Conservation (phyloP, 768 basidiomycete species). For the Tylopilus felleus region DNA sequence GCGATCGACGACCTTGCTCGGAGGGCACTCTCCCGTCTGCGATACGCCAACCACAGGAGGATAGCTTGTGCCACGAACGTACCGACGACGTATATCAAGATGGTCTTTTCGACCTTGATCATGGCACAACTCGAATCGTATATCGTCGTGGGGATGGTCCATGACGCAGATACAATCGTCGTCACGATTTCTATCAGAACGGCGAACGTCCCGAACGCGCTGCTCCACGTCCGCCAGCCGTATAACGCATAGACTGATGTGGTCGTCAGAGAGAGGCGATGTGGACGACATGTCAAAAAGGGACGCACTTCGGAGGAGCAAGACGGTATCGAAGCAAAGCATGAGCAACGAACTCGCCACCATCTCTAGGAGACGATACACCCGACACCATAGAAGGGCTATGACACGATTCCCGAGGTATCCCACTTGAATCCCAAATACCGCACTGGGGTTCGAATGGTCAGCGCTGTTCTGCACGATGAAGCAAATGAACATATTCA, state of each 20-base stretch:
- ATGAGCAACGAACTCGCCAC: constrained; percentile 6
- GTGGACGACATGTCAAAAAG: not conserved
- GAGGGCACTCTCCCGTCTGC: constrained; percentile 3
- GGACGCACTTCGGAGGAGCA: constrained; percentile 24
- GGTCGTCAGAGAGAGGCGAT: not conserved
- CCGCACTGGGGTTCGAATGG: constrained; percentile 1
- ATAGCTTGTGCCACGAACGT: constrained; percentile 11
- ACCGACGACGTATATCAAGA: constrained; percentile 7
- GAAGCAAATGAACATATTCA: not conserved
- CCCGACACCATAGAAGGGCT: constrained; percentile 7
- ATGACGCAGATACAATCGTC: not conserved
- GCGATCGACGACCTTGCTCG: constrained; percentile 2
- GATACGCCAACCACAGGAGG: constrained; percentile 20
- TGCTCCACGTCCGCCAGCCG: not conserved
- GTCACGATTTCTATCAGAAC: constrained; percentile 12
- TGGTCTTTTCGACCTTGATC: not conserved
- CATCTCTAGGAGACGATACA: constrained; percentile 16
- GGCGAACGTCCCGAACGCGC: not conserved
- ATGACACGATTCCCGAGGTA: constrained; percentile 1
- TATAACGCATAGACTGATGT: constrained; percentile 21
- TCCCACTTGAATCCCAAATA: constrained; percentile 2
- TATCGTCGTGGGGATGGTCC: not conserved
- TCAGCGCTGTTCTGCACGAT: not conserved
- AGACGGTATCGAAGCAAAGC: constrained; percentile 15
- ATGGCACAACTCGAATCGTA: constrained; percentile 21